phyloP scores from a whole-genome alignment of 441 rosid genomes.

The Rhodomyrtus psidioides region DNA sequence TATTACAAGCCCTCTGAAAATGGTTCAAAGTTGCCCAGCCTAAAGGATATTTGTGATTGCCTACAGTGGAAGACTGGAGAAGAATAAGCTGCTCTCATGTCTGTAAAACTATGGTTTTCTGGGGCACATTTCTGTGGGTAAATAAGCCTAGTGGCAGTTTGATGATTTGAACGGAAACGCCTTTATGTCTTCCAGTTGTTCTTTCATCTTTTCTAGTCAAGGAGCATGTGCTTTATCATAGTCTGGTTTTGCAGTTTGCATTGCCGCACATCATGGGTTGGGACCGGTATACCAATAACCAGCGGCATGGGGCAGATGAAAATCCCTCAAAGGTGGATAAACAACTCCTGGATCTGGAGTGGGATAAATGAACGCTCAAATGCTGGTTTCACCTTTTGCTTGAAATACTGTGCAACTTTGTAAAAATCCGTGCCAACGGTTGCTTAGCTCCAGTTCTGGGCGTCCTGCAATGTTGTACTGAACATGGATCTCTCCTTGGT shows the following conservation, averaged over 20 bases:
- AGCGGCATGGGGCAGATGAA: background rate
- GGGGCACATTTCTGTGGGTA: background rate
- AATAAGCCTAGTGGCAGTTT: background rate
- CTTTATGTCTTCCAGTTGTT: background rate
- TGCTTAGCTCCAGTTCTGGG: background rate
- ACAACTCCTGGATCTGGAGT: slow-evolving; percentile 39
- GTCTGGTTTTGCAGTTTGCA: slow-evolving; percentile 48
- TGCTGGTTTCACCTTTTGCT: background rate
- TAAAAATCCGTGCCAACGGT: background rate
- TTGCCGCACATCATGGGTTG: slow-evolving; percentile 94
- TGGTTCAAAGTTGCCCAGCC: background rate
- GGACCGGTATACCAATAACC: slow-evolving; percentile 41
- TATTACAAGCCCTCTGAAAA: background rate
- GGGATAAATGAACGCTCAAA: slow-evolving; percentile 54
- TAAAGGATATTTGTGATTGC: background rate
- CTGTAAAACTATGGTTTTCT: background rate
- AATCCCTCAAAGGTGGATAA: slow-evolving; percentile 30
- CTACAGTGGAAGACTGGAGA: background rate
- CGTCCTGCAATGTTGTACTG: background rate
- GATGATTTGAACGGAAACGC: background rate
- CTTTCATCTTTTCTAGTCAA: background rate
- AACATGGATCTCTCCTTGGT: background rate
- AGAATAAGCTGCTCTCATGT: background rate
- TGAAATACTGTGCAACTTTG: background rate
- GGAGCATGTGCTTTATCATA: background rate